Evolutionary conservation across 2,329 filamentous ascomycete species (phyloP), one percentile per base, ranked within the genome.

Genomic region (Claviceps digitariae): DNA sequence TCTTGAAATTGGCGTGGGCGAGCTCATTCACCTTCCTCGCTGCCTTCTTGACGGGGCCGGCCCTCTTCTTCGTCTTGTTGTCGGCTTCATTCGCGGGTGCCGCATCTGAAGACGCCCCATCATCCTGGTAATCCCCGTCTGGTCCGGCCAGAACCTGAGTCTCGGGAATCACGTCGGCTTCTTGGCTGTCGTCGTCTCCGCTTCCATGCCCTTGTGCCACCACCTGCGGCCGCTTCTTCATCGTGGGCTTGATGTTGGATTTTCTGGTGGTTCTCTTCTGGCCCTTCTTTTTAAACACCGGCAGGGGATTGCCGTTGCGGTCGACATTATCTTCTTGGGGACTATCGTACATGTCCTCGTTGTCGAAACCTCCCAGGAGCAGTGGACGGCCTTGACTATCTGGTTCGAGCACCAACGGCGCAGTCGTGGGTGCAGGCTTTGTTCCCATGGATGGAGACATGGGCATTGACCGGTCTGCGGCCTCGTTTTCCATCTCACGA

Each of bases 241-340:
- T 65, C 0, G 68, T 75, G 2, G 79, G 80, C 57, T 70, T 74
- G 71, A 85, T 87, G 55, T 83, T 89, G 53, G 79, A 75, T 48
- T 76, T 73, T 57, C 83, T 75, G 3, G 87, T 91, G 53, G 86
- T 88, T 56, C 87, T 76, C 72, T 93, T 93, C 64, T 87, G 78
- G 0, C 86, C 87, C 72, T 87, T 87, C 77, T 93, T 93, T 74
- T 90, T 91, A 73, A 78, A 91, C 1, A 79, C 68, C 52, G 75
- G 79, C 40, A 82, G 65, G 2, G 82, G 82, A 57, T 78, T 73
- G 1, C 81, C 81, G 60, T 81, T 70, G n/a, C 72, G 72, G 51
- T 72, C 79, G 13, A 76, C 63, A 0, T 72, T 68, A 40, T 77
- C 75, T n/a, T 78, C 75, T 3, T 69, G 70, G 1, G 70, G 67